phyloP scores from a whole-genome alignment of 495 filamentous ascomycete species.

The Aspergillus asperescens region DNA sequence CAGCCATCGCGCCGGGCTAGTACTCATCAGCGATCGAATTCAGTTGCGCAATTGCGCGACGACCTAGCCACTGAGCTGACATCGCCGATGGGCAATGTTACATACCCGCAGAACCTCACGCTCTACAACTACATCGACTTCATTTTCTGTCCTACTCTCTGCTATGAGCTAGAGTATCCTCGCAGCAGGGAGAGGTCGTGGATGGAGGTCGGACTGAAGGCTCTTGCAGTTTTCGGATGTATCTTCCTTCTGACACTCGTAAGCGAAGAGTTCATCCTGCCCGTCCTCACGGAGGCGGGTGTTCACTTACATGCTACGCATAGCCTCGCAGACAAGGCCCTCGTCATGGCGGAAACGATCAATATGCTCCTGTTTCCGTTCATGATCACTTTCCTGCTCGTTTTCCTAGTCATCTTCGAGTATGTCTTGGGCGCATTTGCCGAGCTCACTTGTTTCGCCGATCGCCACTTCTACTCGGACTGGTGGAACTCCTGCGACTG shows the following conservation, averaged over 20 bases:
- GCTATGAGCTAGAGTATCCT: constrained; percentile 97
- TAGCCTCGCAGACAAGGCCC: constrained; percentile 57
- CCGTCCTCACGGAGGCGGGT: constrained; percentile 75
- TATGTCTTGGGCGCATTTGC: constrained; percentile 93
- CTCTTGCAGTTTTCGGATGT: constrained; percentile 88
- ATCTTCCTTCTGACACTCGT: constrained; percentile 90
- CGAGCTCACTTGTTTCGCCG: constrained; percentile 87
- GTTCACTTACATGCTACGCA: constrained; percentile 54
- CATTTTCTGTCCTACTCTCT: constrained; percentile 88
- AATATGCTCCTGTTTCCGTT: constrained; percentile 93
- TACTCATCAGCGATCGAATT: constrained; percentile 39
- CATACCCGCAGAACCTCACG: constrained; percentile 86
- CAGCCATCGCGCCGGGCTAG: constrained; percentile 25
- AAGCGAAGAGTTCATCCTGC: constrained; percentile 93
- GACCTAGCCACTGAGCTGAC: constrained; percentile 86
- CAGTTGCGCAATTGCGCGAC: constrained; percentile 65
- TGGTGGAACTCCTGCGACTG: constrained; percentile 77
- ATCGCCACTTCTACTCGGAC: constrained; percentile 93
- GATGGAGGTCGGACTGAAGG: constrained; percentile 79
- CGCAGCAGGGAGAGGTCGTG: constrained; percentile 67
- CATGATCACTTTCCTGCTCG: constrained; percentile 90
- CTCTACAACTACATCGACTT: constrained; percentile 79
- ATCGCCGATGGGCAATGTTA: constrained; percentile 80
- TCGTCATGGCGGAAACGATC: constrained; percentile 89
- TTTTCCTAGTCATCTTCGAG: constrained; percentile 97